Base-by-base conservation (phyloP, 306 rosid species). In the Prunus mongolica region DNA sequence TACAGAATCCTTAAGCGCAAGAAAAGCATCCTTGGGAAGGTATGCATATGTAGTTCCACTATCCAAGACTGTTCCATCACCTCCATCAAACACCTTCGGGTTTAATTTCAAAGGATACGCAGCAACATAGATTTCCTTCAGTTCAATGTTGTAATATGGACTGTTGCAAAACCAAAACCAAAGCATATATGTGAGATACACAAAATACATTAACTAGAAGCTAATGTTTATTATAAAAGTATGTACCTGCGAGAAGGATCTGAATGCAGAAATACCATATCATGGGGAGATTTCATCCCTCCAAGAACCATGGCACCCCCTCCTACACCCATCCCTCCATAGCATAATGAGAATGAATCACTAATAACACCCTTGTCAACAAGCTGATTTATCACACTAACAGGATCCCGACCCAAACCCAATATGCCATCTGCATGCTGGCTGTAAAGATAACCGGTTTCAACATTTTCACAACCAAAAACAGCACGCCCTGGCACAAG, bases 301-400 rank as follows among this genome's bases (percentile, higher is more conserved):
- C 89, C 89, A 32, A 86, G 87, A 80, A 86, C 67, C 89, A 83
- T 86, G 30, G 89, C 85, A 74, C 89, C 89, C 74, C 89, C 89
- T 65, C 89, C 87, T n/a, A 86, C 52, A 65, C 86, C 85, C 89
- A 86, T 86, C 71, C 89, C 89, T 60, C 87, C 89, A 14, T 86
- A 86, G 72, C 89, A 86, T 64, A 86, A 77, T 46, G 89, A 86
- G 65, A 86, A 86, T 5, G 89, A 86, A 56, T 86, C 82, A 41
- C 85, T 79, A 60, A 86, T 76, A 60, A 80, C 87, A 61, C 79
- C 79, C 81, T 86, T 86, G 12, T 78, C 83, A 61, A 80, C 89
- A 69, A 86, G 87, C 25, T 86, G 89, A 57, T 86, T 85, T 85
- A 86, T 86, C 80, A 86, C 85, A 30, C 89, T 86, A 66, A 86